phyloP scores from a whole-genome alignment of 805 yeast genomes.

The Saturnispora sanitii region DNA sequence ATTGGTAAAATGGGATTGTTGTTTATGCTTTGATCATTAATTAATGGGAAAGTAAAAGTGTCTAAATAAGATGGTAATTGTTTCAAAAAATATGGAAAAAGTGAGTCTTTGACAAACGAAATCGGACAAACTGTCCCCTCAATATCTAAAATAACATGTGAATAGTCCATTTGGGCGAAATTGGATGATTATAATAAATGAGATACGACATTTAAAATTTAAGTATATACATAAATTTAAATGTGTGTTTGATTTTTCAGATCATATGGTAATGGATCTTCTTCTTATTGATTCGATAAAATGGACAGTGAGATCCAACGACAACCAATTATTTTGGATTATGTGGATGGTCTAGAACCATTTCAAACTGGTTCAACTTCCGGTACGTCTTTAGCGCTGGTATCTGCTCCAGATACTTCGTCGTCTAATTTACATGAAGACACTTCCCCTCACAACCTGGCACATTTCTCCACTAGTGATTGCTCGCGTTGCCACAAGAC shows the following conservation, averaged over 20 bases:
- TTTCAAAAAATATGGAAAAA: conserved; percentile 65
- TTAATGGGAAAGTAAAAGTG: conserved; percentile 27
- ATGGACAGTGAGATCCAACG: too few species aligned
- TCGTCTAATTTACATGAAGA: not conserved
- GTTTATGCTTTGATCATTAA: not conserved
- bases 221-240: not conserved
- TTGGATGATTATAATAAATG: too few species aligned
- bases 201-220: not conserved
- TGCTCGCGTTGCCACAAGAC: conserved; percentile 56
- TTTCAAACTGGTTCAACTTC: too few species aligned
- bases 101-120: conserved; percentile 68
- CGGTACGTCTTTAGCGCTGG: too few species aligned
- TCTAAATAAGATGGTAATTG: conserved; percentile 36
- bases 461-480: conserved; percentile 8
- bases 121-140: conserved; percentile 95
- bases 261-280: too few species aligned
- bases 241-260: too few species aligned
- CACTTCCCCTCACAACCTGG: conserved; percentile 16
- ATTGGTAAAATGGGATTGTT: conserved; percentile 24
- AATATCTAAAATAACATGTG: conserved; percentile 51
- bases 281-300: too few species aligned
- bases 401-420: too few species aligned
- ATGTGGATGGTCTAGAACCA: too few species aligned
- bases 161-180: too few species aligned
- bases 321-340: too few species aligned